A percentile compares a stretch with the other conserved stretches of the same genome.
Evolutionary conservation across 1,284 basidiomycete genomes (phyloP).

Genomic region (Puccinia polysora): DNA sequence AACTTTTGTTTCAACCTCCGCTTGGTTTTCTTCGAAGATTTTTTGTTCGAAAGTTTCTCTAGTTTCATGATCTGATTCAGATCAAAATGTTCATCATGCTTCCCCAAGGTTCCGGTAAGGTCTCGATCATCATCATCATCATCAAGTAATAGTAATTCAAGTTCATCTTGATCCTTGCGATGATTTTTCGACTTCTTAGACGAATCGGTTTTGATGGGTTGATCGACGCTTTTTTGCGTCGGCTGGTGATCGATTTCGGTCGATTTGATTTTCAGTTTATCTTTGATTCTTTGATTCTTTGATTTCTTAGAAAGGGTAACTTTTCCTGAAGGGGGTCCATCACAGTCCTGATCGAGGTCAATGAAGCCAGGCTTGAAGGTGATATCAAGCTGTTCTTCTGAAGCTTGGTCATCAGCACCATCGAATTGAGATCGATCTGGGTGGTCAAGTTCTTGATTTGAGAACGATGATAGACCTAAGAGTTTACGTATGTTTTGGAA

Average conservation of each 20-base stretch:
- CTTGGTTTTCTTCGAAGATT: slow-evolving; percentile 59
- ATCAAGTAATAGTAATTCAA: slow-evolving; percentile 46
- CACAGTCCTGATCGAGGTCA: slow-evolving; percentile 56
- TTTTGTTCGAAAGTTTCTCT: slow-evolving; percentile 67
- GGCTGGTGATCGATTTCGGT: slow-evolving; percentile 61
- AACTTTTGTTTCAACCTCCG: slow-evolving; percentile 55
- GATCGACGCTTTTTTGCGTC: slow-evolving; percentile 53
- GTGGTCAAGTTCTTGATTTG: slow-evolving; percentile 39
- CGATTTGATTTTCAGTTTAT: not conserved
- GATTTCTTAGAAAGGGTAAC: slow-evolving; percentile 1
- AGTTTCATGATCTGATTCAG: slow-evolving; percentile 82
- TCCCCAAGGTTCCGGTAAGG: too few species aligned
- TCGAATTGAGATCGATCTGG: not conserved
- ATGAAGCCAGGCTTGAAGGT: slow-evolving; percentile 79
- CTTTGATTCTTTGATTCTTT: not conserved
- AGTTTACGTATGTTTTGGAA: slow-evolving; percentile 40
- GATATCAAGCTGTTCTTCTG: slow-evolving; percentile 70
- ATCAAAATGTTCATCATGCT: slow-evolving; percentile 74
- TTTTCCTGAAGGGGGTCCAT: slow-evolving; percentile 46
- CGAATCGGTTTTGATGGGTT: not conserved
- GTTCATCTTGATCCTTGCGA: slow-evolving; percentile 42
- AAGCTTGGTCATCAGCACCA: slow-evolving; percentile 35
- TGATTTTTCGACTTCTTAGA: slow-evolving; percentile 43
- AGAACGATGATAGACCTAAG: too few species aligned
- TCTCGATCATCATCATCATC: slow-evolving; percentile 48